Percentiles rank a stretch among this genome's conserved stretches.
Evolutionary conservation across 164 flowering plant species (phyloP).

Genomic region (Annona squamosa): DNA sequence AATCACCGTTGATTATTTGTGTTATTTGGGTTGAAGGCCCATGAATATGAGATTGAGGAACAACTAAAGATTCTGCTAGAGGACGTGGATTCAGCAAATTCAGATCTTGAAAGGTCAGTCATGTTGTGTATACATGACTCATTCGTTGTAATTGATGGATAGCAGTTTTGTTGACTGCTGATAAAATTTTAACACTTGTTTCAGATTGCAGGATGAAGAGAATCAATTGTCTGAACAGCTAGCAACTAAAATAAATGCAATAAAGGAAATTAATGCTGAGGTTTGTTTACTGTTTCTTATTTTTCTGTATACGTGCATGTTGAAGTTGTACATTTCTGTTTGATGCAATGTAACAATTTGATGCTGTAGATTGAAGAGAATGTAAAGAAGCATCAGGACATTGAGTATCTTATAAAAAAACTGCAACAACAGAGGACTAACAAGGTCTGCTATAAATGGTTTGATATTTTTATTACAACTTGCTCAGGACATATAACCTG

Average conservation of each 20-base stretch:
- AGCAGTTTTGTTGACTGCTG: neutral
- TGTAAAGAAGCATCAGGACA: constrained; percentile 37
- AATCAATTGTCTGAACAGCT: constrained; percentile 30
- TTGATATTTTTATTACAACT: neutral
- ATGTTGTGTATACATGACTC: neutral
- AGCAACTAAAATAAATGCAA: constrained; percentile 25
- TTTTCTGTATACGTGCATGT: neutral
- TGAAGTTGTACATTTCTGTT: constrained; percentile 1
- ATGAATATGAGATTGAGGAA: constrained; percentile 59
- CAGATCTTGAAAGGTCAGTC: constrained; percentile 37
- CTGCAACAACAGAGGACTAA: constrained; percentile 47
- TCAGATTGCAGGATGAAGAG: constrained; percentile 71
- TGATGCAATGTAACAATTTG: neutral
- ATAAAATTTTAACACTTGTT: constrained; percentile 2
- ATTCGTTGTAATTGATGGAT: no score
- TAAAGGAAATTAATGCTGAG: constrained; percentile 31
- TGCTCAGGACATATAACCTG: neutral
- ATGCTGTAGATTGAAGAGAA: constrained; percentile 41
- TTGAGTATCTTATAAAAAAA: constrained; percentile 30
- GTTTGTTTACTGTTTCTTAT: constrained; percentile 23
- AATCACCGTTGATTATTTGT: no score
- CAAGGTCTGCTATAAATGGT: constrained; percentile 47
- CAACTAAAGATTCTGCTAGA: constrained; percentile 39
- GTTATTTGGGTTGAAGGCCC: constrained; percentile 38
- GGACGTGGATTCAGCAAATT: constrained; percentile 44